Evolutionary conservation across 495 filamentous ascomycete genomes (phyloP), one percentile per base, ranked within the genome.

Genomic region (Penicillium verhagenii): DNA sequence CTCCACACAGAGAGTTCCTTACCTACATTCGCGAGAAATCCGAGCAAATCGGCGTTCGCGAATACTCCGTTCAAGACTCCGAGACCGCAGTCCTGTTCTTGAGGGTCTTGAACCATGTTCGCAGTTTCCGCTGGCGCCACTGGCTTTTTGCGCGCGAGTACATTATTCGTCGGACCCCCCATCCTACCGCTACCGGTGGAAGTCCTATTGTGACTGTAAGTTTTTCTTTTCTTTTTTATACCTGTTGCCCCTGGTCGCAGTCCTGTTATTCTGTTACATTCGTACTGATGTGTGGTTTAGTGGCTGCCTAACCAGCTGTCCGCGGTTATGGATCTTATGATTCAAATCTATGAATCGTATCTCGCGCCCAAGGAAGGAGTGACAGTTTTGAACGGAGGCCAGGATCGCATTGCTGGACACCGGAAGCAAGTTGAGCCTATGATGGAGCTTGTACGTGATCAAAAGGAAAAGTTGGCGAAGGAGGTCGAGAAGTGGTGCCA

Each of bases 131-230:
- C 54, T 96, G 92, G 92, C 79, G 92, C 3, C 92, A 96, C 63
- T 96, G 92, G 92, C 85, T 91, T 56, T 96, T 96, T 61, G 91
- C 91, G n/a, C 76, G 90, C 19, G 92, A 96, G 78, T 96, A 96
- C 59, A 96, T 96, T 54, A 81, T 96, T 50, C 90, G 89, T 63
- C 80, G 85, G 53, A 94, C 89, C 0, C 77, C 73, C 0, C 89
- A 96, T 62, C 91, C 92, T 0, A 93, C 88, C 24, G 92, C 92
- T 4, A 96, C 92, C 0, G 92, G 92, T 1, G 92, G 92, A 1
- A 93, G 89, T 64, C 92, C 92, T 1, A 96, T 96, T 53, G 88
- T 96, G 11, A 93, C 88, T 18, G 83, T 83, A 70, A 63, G 81
- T 74, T 10, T 14, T 3, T 6, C 39, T 6, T 40, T 4, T 23